phyloP scores from a whole-genome alignment of 768 basidiomycete species.

The Suillus discolor region DNA sequence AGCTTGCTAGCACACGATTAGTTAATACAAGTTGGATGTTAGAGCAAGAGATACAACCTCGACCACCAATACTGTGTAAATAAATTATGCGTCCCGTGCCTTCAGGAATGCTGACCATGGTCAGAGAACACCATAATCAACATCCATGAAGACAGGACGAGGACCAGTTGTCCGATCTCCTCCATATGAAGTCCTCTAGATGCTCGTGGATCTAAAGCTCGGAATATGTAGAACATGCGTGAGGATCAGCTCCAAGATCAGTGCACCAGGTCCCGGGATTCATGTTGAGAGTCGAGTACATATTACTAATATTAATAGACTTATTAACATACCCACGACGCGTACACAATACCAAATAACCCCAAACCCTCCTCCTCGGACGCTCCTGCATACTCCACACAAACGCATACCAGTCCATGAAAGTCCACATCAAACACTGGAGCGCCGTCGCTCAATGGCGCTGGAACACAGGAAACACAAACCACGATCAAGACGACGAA shows the following conservation, averaged over 20 bases:
- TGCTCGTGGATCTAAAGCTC: neutral
- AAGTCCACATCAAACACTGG: constrained; percentile 82
- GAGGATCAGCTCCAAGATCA: neutral
- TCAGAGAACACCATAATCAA: neutral
- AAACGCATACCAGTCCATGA: constrained; percentile 50
- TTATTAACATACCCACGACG: neutral
- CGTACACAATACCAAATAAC: constrained; percentile 5
- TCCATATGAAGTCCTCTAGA: neutral
- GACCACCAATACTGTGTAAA: neutral
- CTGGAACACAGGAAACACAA: constrained; percentile 60
- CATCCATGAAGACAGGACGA: neutral
- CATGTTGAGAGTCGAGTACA: too few species aligned
- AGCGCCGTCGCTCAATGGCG: constrained; percentile 89
- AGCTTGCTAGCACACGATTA: neutral
- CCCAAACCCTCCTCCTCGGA: neutral
- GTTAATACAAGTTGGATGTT: neutral
- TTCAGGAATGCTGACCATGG: neutral
- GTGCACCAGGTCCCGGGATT: too few species aligned
- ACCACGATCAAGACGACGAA: constrained; percentile 43
- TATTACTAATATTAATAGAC: too few species aligned
- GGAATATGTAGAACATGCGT: neutral
- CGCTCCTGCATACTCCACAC: neutral
- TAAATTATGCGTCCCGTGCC: neutral
- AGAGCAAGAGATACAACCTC: neutral
- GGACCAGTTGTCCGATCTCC: neutral